Base-by-base conservation (phyloP, 768 basidiomycete genomes). In the Boletus vermiculosoides region DNA sequence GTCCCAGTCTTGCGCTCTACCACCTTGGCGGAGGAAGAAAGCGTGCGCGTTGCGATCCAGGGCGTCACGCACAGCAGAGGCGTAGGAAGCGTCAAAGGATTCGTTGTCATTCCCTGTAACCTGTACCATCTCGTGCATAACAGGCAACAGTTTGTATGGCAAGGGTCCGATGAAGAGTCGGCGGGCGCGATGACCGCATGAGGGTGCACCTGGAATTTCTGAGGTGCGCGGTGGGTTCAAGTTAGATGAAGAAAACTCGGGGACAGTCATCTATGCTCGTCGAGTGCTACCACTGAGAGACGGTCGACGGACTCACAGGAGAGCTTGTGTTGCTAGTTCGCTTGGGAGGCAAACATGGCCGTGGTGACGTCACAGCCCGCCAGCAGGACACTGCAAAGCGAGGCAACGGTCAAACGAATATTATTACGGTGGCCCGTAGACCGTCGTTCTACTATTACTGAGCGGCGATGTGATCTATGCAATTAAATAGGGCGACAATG, bases 81-180 rank as follows among this genome's bases (percentile, higher is more conserved):
- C 34, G n/a, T 70, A 65, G 30, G 52, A 83, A 68, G 48, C 74
- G 64, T 57, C 77, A 66, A 57, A 37, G 31, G 57, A 22, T 4
- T 71, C 74, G 60, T 71, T 73, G 59, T 72, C 70, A n/a, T 67
- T 67, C 18, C 72, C 50, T 49, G 50, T 7, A 6, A 37, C 42
- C 23, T 44, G 57, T 12, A 20, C 11, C 18, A 60, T 65, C n/a
- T 66, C 68, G 60, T 82, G 77, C 45, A 73, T 71, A 50, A 69
- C 71, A 4, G 72, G 72, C 53, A 83, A 71, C 54, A 83, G 76
- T 54, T 78, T 82, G 65, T 86, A 84, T 13, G 89, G 90, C 76
- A 92, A 79, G 4, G 90, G 87, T 0, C 91, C 91, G 44, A 93
- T 76, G 71, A 92, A 92, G 51, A 86, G 69, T 31, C 91, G 80